phyloP scores from a whole-genome alignment of 73 alveolate genomes.

The Uronychia binucleata region DNA sequence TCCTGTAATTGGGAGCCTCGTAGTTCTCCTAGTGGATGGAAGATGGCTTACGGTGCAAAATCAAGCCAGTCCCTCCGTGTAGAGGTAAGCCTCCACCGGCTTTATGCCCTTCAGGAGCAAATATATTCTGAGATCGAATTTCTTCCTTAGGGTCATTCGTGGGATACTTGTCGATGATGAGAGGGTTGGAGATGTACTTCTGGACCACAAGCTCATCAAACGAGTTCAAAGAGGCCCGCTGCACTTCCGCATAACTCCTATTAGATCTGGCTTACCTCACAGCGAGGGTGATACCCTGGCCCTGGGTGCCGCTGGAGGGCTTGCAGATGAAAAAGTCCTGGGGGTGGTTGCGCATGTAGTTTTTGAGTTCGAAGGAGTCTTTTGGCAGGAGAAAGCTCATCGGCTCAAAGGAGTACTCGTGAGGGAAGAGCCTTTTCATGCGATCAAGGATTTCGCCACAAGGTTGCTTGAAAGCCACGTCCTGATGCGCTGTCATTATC shows the following conservation, averaged over 20 bases:
- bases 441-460: not conserved
- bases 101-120: slow-evolving; percentile 90
- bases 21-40: slow-evolving; percentile 57
- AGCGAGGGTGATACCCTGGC: slow-evolving; percentile 71
- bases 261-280: slow-evolving; percentile 19
- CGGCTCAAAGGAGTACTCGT: slow-evolving; percentile 64
- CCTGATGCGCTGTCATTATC: slow-evolving; percentile 6
- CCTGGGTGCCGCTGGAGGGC: slow-evolving; percentile 77
- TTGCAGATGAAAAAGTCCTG: slow-evolving; percentile 53
- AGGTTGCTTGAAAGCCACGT: slow-evolving; percentile 8
- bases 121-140: slow-evolving; percentile 90
- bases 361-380: slow-evolving; percentile 41
- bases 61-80: slow-evolving; percentile 95
- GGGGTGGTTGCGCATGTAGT: slow-evolving; percentile 5
- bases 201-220: slow-evolving; percentile 66
- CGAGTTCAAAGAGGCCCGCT: slow-evolving; percentile 25
- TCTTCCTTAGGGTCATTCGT: slow-evolving; percentile 57
- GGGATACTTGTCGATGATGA: slow-evolving; percentile 78
- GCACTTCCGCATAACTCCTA: slow-evolving; percentile 11
- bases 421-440: slow-evolving; percentile 15
- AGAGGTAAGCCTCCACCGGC: slow-evolving; percentile 79
- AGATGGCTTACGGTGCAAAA: slow-evolving; percentile 59
- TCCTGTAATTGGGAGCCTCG: slow-evolving; percentile 69
- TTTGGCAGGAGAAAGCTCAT: slow-evolving; percentile 57
- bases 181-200: slow-evolving; percentile 85